A percentile compares a stretch with the other conserved stretches of the same genome.
phyloP scores from a whole-genome alignment of 2,329 filamentous ascomycete genomes.

The Cladosporium phlei region DNA sequence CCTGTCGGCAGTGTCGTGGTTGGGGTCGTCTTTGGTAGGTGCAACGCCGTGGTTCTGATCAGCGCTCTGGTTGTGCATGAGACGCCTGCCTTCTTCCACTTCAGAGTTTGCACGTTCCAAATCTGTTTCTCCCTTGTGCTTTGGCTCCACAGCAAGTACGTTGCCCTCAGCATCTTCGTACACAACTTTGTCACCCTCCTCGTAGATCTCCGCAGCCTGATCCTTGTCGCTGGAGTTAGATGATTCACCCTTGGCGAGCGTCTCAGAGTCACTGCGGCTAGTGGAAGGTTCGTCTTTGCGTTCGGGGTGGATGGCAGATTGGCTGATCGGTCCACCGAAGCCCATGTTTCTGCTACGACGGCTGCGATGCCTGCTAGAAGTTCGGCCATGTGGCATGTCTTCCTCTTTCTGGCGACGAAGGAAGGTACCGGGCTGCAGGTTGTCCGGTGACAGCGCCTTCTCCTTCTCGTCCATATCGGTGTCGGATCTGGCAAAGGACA shows the following conservation, averaged over 20 bases:
- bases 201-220: slow-evolving; percentile 58
- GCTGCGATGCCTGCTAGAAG: slow-evolving; percentile 61
- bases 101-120: slow-evolving; percentile 61
- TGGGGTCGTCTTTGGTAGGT: slow-evolving; percentile 44
- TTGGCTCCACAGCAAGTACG: slow-evolving; percentile 64
- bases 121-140: slow-evolving; percentile 36
- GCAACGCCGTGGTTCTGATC: slow-evolving; percentile 38
- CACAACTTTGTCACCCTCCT: slow-evolving; percentile 73
- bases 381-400: slow-evolving; percentile 62
- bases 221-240: slow-evolving; percentile 29
- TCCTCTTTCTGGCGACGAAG: slow-evolving; percentile 74
- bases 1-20: slow-evolving; percentile 39
- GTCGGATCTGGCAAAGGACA: slow-evolving; percentile 69
- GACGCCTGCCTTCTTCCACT: slow-evolving; percentile 44
- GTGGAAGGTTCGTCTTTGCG: slow-evolving; percentile 30
- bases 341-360: slow-evolving; percentile 60
- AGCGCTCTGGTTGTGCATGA: slow-evolving; percentile 50
- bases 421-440: slow-evolving; percentile 66
- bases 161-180: slow-evolving; percentile 86
- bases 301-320: slow-evolving; percentile 80
- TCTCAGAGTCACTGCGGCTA: slow-evolving; percentile 41
- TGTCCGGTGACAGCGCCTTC: slow-evolving; percentile 40
- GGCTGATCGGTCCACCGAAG: slow-evolving; percentile 79
- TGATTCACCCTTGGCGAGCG: slow-evolving; percentile 38
- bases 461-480: slow-evolving; percentile 53